Evolutionary conservation across 495 filamentous ascomycete genomes (phyloP), one percentile per base, ranked within the genome.

Genomic region (Lophiotrema nucula): DNA sequence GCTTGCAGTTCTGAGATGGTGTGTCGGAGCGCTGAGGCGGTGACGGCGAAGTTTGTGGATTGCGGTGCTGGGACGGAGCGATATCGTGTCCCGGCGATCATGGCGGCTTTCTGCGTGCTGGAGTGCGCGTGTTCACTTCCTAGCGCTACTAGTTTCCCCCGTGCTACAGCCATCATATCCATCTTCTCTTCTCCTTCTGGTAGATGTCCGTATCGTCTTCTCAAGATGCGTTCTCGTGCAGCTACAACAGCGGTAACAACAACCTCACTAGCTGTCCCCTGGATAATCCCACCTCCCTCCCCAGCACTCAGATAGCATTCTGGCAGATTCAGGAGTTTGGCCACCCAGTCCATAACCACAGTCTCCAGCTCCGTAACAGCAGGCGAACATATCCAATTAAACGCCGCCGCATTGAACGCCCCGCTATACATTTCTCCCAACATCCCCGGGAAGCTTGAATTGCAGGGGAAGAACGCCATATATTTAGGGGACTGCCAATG

Each of bases 351-450:
- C 59, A 97, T 80, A 27, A 96, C 87, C 42, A 95, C 83, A 0
- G 93, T 97, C 75, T 98, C 93, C 41, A 98, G 79, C 69, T 98
- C 93, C 3, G 93, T 98, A n/a, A 93, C 85, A 18, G 88, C 93
- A 1, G 93, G 93, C 2, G 86, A 90, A 71, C 92, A 97, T 45
- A 97, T 82, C 93, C 93, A 98, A 73, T 97, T 97, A 79, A 98
- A 98, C 8, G 89, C 89, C 11, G 93, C 90, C 2, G 88, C 88
- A 6, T 83, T 92, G 69, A 97, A 90, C 3, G 92, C 87, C 0
- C 89, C 83, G 2, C 83, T 88, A 75, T 96, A 98, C 71, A 98
- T 84, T 73, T 98, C 93, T 3, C 91, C 93, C 2, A 98, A 83
- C 69, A 97, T 89, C 42, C 83, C 86, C 0, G 93, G 92, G 73